Conservation (phyloP, 352 stramenopile species). For the Phytophthora sp. region DNA sequence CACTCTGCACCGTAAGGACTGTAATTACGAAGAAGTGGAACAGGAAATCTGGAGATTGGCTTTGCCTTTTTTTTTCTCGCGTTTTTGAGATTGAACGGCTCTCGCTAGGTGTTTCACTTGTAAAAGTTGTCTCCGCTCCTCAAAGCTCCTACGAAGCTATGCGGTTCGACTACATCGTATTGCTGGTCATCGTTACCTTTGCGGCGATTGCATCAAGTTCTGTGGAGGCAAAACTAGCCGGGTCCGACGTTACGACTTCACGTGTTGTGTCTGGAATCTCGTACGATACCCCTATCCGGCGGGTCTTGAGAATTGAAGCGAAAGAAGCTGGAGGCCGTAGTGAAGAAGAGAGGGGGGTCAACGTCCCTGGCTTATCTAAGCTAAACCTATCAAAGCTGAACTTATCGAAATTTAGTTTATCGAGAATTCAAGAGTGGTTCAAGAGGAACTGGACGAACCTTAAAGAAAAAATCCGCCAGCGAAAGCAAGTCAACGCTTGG, state of each 20-base stretch:
- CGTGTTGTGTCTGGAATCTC: not conserved
- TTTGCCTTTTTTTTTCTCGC: no score
- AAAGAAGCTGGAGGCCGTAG: not conserved
- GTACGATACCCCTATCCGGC: not conserved
- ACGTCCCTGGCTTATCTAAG: not conserved
- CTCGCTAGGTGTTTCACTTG: no score
- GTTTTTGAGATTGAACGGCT: no score
- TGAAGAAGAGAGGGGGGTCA: not conserved
- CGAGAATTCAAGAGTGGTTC: no score
- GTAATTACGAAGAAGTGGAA: no score
- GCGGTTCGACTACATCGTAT: not conserved
- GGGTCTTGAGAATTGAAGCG: not conserved
- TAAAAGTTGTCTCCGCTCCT: no score
- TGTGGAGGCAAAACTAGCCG: not conserved
- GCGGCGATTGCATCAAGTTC: not conserved
- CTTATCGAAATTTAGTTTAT: no score
- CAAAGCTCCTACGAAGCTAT: not conserved
- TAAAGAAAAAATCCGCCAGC: no score
- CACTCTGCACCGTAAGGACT: no score
- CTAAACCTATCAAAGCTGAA: no score
- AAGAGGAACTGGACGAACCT: no score
- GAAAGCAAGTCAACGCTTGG: slow-evolving; percentile 1
- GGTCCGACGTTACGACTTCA: not conserved
- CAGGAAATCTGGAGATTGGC: no score
- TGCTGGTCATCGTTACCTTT: not conserved